phyloP scores from a whole-genome alignment of 352 stramenopile species.

The Phytophthora sp. region DNA sequence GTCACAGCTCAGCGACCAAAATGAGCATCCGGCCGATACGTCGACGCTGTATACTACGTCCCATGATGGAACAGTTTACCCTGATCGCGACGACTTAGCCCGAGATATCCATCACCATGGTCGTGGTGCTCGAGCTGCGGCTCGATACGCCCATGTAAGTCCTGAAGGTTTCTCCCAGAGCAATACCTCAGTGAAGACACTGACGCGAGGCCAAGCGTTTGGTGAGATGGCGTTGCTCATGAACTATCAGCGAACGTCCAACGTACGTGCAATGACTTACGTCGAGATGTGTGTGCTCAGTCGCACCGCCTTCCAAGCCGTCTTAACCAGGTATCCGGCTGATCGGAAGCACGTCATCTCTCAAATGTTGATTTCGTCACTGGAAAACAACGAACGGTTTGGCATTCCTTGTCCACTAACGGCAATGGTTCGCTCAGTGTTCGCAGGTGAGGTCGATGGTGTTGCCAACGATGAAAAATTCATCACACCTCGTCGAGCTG shows the following conservation, averaged over 20 bases:
- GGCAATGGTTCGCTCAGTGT: constrained; percentile 35
- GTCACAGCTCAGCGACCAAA: constrained; percentile 9
- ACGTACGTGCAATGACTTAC: constrained; percentile 48
- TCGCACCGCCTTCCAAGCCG: constrained; percentile 38
- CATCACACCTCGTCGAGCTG: constrained; percentile 30
- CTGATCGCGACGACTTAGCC: constrained; percentile 19
- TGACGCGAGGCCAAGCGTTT: constrained; percentile 47
- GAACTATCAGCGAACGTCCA: constrained; percentile 50
- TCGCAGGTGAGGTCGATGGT: constrained; percentile 19
- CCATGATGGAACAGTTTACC: constrained; percentile 29
- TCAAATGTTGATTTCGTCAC: constrained; percentile 43
- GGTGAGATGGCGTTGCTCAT: constrained; percentile 60
- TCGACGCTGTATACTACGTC: constrained; percentile 34
- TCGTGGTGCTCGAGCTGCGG: not conserved
- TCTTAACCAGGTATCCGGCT: constrained; percentile 37
- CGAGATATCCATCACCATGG: not conserved
- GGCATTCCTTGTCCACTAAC: constrained; percentile 35
- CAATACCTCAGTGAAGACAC: constrained; percentile 16
- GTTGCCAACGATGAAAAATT: constrained; percentile 15
- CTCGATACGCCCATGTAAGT: constrained; percentile 20
- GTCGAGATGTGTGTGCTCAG: constrained; percentile 57
- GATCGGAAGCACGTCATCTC: constrained; percentile 43
- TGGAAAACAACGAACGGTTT: constrained; percentile 43
- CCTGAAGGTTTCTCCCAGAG: constrained; percentile 5
- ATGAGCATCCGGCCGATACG: constrained; percentile 16